Evolutionary conservation across 192 early-diverging fungal genomes (phyloP), one percentile per base, ranked within the genome.

Genomic region (Backusella mclennaniae): DNA sequence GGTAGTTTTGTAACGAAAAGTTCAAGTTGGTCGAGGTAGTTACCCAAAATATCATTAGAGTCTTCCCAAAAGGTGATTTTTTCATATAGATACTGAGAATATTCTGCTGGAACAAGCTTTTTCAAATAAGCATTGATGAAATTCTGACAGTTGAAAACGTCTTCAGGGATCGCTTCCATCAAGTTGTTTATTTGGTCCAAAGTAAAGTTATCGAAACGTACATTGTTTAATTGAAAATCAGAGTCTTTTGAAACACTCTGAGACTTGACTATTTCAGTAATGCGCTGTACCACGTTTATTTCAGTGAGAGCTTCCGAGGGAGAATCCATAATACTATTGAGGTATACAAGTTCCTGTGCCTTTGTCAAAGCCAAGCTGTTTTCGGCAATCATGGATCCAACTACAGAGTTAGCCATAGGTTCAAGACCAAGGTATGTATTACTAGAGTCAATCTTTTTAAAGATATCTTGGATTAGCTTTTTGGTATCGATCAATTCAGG

Each of bases 141-240:
- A 14, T 36, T 33, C 9, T 71, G 19, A 4, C 31, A 21, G 1
- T 46, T 26, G 15, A 76, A 39, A 26, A 68, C 44, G 23, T 42
- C 33, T 11, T 69, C 4, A 33, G 78, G 78, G 0, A 79, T 52
- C 3, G 7, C 2, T 29, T 79, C 39, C n/a, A 69, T 49, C 39
- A 79, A 31, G 12, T 41, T 17, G 41, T 77, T 35, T 39, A 77
- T 31, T 71, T 77, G 76, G 3, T 59, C 21, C 21, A 77, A 35
- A 8, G 76, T 77, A 11, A 77, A 33, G 35, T 71, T 77, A 3
- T 66, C 15, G 21, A 71, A 69, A 5, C 7, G 11, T 1, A 63
- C 7, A 29, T 29, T 6, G 1, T 63, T 29, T 14, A 63, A 63
- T 26, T 63, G 11, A 63, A 63, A 63, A 26, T 11, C n/a, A 26